Base-by-base conservation (phyloP, 2,329 filamentous ascomycete genomes). In the Remersonia thermophila region DNA sequence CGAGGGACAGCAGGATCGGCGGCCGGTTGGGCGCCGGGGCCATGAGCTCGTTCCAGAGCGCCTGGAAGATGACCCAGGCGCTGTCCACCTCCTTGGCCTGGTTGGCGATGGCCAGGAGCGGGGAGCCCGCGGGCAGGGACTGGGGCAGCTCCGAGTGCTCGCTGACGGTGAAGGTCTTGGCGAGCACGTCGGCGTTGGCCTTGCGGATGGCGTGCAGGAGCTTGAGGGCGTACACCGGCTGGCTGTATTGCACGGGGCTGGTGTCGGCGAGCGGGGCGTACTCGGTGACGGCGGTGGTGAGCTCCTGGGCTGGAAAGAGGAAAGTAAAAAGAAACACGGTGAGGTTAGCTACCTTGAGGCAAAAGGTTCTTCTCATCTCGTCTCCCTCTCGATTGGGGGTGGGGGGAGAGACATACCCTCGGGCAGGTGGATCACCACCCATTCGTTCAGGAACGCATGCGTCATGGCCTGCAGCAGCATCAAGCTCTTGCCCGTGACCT, bases 371-470 rank as follows among this genome's bases (percentile, higher is more conserved):
- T n/a, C n/a, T n/a, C n/a, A n/a, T n/a, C n/a, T n/a, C n/a, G n/a
- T n/a, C n/a, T n/a, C n/a, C n/a, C n/a, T n/a, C n/a, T n/a, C n/a
- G n/a, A n/a, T n/a, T n/a, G n/a, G n/a, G n/a, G n/a, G n/a, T n/a
- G n/a, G n/a, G n/a, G n/a, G n/a, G n/a, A n/a, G n/a, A n/a, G n/a
- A n/a, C 29, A 25, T 33, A 93, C 87, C 82, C 63, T 98, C 86
- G 27, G 91, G 87, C 35, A 96, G 70, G 52, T 83, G 80, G 40
- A 98, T 69, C 32, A 96, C 86, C 30, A 94, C 69, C 85, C 87
- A 96, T 18, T 81, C 71, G 56, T 85, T 84, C 51, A 87, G 56
- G 47, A 89, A 77, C 2, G 76, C 89, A 59, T 87, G 79, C 13
- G 81, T 67, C 71, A 93, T 75, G 27, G 81, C 82, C 62, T 96